Percentiles rank a stretch among this genome's conserved stretches.
Evolutionary conservation across 208 protist species (phyloP).

Genomic region (Blechomonas ayalai): DNA sequence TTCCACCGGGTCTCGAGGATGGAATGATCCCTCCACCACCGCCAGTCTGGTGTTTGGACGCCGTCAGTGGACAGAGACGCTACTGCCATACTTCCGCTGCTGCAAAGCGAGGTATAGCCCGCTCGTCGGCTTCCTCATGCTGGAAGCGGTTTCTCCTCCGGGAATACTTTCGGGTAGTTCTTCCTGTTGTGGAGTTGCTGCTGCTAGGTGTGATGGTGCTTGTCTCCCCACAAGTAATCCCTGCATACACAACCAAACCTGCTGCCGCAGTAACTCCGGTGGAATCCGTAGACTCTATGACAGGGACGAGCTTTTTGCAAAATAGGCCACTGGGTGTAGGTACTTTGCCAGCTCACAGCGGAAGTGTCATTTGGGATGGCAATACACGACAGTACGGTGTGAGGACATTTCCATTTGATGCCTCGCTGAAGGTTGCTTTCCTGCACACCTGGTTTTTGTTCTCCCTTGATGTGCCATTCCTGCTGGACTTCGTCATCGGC

Average conservation of each 20-base stretch:
- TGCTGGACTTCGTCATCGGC: slow-evolving; percentile 25
- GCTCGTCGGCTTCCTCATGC: too few relatives aligned
- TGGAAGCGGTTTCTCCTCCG: slow-evolving; percentile 5
- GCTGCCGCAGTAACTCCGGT: too few relatives aligned
- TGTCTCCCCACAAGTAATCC: slow-evolving; percentile 63
- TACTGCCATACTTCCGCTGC: too few relatives aligned
- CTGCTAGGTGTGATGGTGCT: slow-evolving; percentile 63
- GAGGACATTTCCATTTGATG: slow-evolving; percentile 27
- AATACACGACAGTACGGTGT: too few relatives aligned
- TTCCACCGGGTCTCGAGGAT: too few relatives aligned
- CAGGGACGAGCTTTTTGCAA: slow-evolving; percentile 6
- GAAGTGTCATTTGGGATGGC: too few relatives aligned
- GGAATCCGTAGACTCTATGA: background rate
- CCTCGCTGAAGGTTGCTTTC: slow-evolving; percentile 50
- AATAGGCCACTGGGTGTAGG: too few relatives aligned
- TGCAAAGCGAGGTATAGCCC: too few relatives aligned
- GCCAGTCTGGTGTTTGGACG: too few relatives aligned
- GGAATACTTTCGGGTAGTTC: slow-evolving; percentile 7
- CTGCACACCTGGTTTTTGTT: slow-evolving; percentile 70
- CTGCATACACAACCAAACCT: slow-evolving; percentile 14
- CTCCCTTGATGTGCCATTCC: slow-evolving; percentile 31
- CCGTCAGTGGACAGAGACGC: too few relatives aligned
- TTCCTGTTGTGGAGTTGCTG: slow-evolving; percentile 45
- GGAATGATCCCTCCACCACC: too few relatives aligned
- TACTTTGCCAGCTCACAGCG: too few relatives aligned